Conservation (phyloP, 1,139 yeast species). For the Yarrowia galli region DNA sequence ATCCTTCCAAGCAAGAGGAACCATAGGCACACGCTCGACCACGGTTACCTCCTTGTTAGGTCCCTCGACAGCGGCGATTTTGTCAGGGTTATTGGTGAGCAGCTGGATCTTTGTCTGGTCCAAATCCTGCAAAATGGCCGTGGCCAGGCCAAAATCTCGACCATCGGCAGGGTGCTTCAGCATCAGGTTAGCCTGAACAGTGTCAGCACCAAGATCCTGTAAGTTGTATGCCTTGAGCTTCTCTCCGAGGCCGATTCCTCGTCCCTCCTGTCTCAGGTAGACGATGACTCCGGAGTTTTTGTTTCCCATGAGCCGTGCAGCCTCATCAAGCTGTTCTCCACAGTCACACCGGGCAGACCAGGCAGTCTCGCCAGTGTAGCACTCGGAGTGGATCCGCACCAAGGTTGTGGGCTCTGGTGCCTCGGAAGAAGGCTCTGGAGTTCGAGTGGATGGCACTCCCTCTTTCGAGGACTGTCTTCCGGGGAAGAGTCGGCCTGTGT, state of each 20-base stretch:
- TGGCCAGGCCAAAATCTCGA: slow-evolving; percentile 89
- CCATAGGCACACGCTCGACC: slow-evolving; percentile 91
- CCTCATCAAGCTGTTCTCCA: slow-evolving; percentile 98
- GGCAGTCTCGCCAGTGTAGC: slow-evolving; percentile 98
- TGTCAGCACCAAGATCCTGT: slow-evolving; percentile 98
- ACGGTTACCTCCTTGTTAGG: slow-evolving; percentile 72
- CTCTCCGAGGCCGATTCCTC: slow-evolving; percentile 97
- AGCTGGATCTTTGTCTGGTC: slow-evolving; percentile 76
- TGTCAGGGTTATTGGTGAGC: slow-evolving; percentile 95
- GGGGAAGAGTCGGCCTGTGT: slow-evolving; percentile 85
- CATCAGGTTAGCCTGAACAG: slow-evolving; percentile 93
- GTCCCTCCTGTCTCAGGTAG: slow-evolving; percentile 95
- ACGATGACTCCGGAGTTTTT: slow-evolving; percentile 93
- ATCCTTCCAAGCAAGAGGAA: slow-evolving; percentile 88
- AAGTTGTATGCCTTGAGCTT: slow-evolving; percentile 95
- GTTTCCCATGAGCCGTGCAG: slow-evolving; percentile 89
- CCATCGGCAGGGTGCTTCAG: slow-evolving; percentile 97
- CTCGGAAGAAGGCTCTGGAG: slow-evolving; percentile 21
- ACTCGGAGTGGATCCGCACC: slow-evolving; percentile 92
- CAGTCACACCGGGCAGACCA: slow-evolving; percentile 99
- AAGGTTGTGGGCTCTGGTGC: slow-evolving; percentile 52
- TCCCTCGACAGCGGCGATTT: slow-evolving; percentile 93
- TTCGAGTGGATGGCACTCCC: slow-evolving; percentile 47
- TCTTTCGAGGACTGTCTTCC: slow-evolving; percentile 61
- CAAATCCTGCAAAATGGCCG: slow-evolving; percentile 86